phyloP scores from a whole-genome alignment of 1,284 basidiomycete genomes.

The Athelia psychrophila region DNA sequence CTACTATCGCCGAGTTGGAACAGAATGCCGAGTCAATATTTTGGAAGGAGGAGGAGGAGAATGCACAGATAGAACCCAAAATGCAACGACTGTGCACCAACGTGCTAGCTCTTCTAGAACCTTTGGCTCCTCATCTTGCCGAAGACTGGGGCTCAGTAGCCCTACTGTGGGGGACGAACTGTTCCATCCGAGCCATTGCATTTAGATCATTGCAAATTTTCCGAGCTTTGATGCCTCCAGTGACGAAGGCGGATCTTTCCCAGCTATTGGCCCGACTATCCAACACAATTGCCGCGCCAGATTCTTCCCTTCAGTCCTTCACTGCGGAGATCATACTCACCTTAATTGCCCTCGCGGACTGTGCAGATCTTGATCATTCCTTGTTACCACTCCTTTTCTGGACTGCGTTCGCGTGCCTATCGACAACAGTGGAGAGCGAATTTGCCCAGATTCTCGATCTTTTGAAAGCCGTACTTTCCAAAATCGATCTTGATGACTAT shows the following conservation, averaged over 20 bases:
- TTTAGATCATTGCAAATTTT: conserved; percentile 92
- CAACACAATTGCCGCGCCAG: conserved; percentile 78
- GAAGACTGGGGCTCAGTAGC: conserved; percentile 83
- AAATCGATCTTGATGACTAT: conserved; percentile 72
- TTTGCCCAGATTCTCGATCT: conserved; percentile 72
- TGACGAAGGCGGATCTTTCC: conserved; percentile 75
- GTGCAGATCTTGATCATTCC: conserved; percentile 53
- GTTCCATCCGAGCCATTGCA: conserved; percentile 83
- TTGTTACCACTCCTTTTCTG: conserved; percentile 87
- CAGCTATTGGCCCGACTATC: conserved; percentile 83
- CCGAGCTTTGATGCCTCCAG: conserved; percentile 74
- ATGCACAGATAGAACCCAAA: conserved; percentile 52
- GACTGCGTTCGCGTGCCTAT: conserved; percentile 81
- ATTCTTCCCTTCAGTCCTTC: conserved; percentile 79
- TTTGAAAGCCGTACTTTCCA: conserved; percentile 67
- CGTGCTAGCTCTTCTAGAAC: conserved; percentile 68
- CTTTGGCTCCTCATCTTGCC: conserved; percentile 64
- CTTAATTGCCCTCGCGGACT: conserved; percentile 64
- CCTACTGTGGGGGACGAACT: conserved; percentile 83
- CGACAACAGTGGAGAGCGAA: conserved; percentile 82
- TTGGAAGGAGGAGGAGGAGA: conserved; percentile 73
- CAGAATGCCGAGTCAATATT: conserved; percentile 55
- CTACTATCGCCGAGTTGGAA: conserved; percentile 55
- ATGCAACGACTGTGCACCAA: conserved; percentile 70
- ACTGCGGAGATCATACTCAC: conserved; percentile 84